Conservation (phyloP, 2,329 filamentous ascomycete genomes). For the Neobulgaria alba region DNA sequence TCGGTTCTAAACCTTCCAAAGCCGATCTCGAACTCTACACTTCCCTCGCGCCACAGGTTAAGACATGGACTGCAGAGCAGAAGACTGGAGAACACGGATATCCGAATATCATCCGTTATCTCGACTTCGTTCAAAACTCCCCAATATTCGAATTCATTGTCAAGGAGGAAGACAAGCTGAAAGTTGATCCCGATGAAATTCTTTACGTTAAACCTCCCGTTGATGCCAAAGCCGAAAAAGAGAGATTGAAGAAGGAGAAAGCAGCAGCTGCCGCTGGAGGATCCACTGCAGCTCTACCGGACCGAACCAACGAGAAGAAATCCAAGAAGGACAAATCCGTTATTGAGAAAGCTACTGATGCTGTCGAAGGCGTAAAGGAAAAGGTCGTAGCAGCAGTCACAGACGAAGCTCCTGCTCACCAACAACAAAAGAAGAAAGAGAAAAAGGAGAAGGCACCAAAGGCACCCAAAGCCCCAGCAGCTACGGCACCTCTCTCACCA, state of each 20-base stretch:
- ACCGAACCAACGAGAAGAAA: constrained; percentile 50
- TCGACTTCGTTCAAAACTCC: constrained; percentile 94
- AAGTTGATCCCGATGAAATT: constrained; percentile 70
- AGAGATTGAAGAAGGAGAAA: constrained; percentile 94
- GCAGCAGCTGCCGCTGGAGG: constrained; percentile 51
- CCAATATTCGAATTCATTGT: constrained; percentile 64
- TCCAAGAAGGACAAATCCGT: constrained; percentile 42
- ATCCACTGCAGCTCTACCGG: constrained; percentile 42
- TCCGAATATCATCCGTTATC: constrained; percentile 81
- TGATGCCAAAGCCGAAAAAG: constrained; percentile 91
- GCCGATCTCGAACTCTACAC: constrained; percentile 81
- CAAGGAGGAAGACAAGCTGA: constrained; percentile 64
- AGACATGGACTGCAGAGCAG: constrained; percentile 75
- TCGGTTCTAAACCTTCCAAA: constrained; percentile 81
- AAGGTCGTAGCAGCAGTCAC: constrained; percentile 29
- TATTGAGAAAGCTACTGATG: constrained; percentile 41
- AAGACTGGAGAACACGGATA: constrained; percentile 82
- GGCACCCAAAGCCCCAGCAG: constrained; percentile 55
- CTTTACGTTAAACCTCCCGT: constrained; percentile 82
- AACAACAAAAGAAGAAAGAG: constrained; percentile 63
- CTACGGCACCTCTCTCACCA: constrained; percentile 71
- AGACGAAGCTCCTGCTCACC: constrained; percentile 13
- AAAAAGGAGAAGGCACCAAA: constrained; percentile 87
- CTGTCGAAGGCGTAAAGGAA: constrained; percentile 34
- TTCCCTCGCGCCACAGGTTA: constrained; percentile 65